Evolutionary conservation across 1,139 yeast genomes (phyloP).

Genomic region (Suhomyces bribrorum): DNA sequence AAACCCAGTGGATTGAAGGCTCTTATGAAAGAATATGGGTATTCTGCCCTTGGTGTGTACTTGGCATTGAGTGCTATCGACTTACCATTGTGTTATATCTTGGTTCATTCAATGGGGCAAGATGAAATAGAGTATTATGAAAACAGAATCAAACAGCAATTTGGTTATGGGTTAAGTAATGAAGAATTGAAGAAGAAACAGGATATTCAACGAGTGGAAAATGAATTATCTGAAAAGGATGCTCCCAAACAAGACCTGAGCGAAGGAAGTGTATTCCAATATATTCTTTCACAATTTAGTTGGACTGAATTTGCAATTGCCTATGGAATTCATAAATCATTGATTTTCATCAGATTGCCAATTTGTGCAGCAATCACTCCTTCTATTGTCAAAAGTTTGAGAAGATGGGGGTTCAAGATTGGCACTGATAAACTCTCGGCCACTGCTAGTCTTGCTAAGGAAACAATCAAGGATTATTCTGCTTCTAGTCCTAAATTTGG

Average conservation of each 20-base stretch:
- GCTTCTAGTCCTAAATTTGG: conserved; percentile 55
- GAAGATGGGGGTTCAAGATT: conserved; percentile 79
- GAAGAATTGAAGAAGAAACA: conserved; percentile 41
- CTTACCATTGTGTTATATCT: conserved; percentile 75
- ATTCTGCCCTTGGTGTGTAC: conserved; percentile 86
- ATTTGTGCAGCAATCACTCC: conserved; percentile 94
- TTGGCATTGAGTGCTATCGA: conserved; percentile 69
- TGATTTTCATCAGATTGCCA: conserved; percentile 80
- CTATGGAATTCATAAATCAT: conserved; percentile 87
- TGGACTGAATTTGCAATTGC: conserved; percentile 82
- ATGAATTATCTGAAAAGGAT: conserved; percentile 21
- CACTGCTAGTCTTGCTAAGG: conserved; percentile 40
- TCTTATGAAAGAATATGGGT: conserved; percentile 84
- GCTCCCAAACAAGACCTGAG: conserved; percentile 15
- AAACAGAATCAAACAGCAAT: conserved; percentile 54
- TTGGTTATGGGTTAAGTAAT: conserved; percentile 56
- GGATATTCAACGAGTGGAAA: conserved; percentile 33
- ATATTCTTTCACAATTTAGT: conserved; percentile 46
- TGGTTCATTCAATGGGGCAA: conserved; percentile 86
- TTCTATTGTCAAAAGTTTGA: conserved; percentile 60
- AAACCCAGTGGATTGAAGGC: conserved; percentile 60
- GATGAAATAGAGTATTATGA: conserved; percentile 73
- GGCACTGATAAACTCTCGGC: conserved; percentile 51
- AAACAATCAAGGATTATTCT: conserved; percentile 36
- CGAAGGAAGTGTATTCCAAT: conserved; percentile 13